Evolutionary conservation across 176 grass and related monocot species (phyloP).

Genomic region (Cymbopogon citratus): DNA sequence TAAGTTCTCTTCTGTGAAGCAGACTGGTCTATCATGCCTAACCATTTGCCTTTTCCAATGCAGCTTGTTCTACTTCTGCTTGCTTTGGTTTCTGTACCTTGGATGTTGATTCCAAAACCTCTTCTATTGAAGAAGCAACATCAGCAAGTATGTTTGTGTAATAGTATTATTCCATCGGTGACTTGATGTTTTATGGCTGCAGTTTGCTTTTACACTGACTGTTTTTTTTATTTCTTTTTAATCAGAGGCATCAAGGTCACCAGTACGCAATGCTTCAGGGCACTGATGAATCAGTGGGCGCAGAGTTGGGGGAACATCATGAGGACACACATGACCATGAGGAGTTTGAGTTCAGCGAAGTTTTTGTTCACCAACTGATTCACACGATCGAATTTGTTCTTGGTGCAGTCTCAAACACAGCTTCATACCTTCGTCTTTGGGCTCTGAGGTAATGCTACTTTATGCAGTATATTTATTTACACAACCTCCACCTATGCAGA

Average conservation of each 20-base stretch:
- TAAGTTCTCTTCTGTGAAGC: background rate
- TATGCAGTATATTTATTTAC: background rate
- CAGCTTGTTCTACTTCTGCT: slow-evolving; percentile 74
- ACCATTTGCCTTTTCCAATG: slow-evolving; percentile 4
- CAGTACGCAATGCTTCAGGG: slow-evolving; percentile 52
- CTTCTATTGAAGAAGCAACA: slow-evolving; percentile 80
- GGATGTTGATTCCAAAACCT: slow-evolving; percentile 97
- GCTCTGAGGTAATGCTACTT: slow-evolving; percentile 67
- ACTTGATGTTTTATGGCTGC: slow-evolving; percentile 3
- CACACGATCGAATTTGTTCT: slow-evolving; percentile 99
- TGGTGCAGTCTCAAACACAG: slow-evolving; percentile 91
- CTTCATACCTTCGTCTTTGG: slow-evolving; percentile 97
- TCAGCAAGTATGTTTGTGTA: slow-evolving; percentile 41
- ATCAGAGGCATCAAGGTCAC: slow-evolving; percentile 80
- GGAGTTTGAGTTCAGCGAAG: slow-evolving; percentile 89
- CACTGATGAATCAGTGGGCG: slow-evolving; percentile 59
- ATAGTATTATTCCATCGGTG: background rate
- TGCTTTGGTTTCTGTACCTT: slow-evolving; percentile 80
- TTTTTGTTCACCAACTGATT: slow-evolving; percentile 95
- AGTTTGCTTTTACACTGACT: slow-evolving; percentile 33
- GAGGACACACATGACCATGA: slow-evolving; percentile 49
- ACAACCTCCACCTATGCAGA: background rate
- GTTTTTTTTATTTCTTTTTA: slow-evolving; percentile 16
- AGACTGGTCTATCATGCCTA: background rate
- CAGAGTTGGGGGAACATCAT: slow-evolving; percentile 54